Percentiles rank a stretch among this genome's conserved stretches.
Evolutionary conservation across 495 filamentous ascomycete species (phyloP).

Genomic region (Cairneyella variabilis): DNA sequence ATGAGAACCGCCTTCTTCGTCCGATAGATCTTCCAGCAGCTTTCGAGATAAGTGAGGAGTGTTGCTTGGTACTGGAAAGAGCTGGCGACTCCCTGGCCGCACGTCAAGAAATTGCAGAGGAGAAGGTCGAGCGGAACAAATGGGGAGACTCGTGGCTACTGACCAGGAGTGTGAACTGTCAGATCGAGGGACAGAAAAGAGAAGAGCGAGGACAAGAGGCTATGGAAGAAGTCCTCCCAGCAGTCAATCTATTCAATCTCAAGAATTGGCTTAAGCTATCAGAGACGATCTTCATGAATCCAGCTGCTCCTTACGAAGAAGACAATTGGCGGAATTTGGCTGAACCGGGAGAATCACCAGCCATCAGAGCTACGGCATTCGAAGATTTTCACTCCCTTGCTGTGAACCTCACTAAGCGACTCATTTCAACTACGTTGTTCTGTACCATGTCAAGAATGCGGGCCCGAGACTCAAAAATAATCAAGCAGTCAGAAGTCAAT

Average conservation of each 20-base stretch:
- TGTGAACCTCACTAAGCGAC: constrained; percentile 59
- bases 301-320: constrained; percentile 41
- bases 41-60: constrained; percentile 63
- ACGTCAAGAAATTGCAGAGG: constrained; percentile 54
- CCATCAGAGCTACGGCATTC: constrained; percentile 63
- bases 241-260: constrained; percentile 54
- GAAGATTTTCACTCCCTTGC: constrained; percentile 69
- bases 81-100: constrained; percentile 58
- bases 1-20: constrained; percentile 19
- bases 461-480: constrained; percentile 36
- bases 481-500: constrained; percentile 39
- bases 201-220: constrained; percentile 29
- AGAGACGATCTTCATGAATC: constrained; percentile 75
- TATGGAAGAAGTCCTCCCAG: constrained; percentile 37
- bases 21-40: constrained; percentile 63
- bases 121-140: constrained; percentile 45
- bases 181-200: constrained; percentile 31
- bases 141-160: constrained; percentile 50
- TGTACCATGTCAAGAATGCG: constrained; percentile 57
- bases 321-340: constrained; percentile 62
- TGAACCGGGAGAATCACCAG: constrained; percentile 48
- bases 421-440: constrained; percentile 64
- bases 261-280: constrained; percentile 63
- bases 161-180: constrained; percentile 37
- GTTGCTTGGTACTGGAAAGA: constrained; percentile 60